phyloP scores from a whole-genome alignment of 2,329 filamentous ascomycete genomes.

The Aspergillus vadensis region DNA sequence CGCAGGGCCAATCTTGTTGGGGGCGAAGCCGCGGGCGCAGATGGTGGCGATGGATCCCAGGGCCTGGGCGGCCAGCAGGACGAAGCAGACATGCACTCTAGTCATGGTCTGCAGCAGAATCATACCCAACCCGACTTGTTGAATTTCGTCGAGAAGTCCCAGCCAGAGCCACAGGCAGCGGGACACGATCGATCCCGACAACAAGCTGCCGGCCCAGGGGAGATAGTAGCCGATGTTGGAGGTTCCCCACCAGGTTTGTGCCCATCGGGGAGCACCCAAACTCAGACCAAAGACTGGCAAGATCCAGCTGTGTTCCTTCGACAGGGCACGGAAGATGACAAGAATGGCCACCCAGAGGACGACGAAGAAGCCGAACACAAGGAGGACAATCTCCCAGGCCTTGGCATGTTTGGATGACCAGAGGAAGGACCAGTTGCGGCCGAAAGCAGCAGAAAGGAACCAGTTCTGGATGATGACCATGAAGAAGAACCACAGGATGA shows the following conservation, averaged over 20 bases:
- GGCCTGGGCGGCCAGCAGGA: neutral
- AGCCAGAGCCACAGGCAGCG: conserved; percentile 7
- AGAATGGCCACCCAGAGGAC: neutral
- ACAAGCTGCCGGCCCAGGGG: conserved; percentile 1
- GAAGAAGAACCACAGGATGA: conserved; percentile 9
- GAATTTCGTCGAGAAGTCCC: conserved; percentile 4
- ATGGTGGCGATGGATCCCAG: conserved; percentile 8
- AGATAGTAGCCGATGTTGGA: conserved; percentile 6
- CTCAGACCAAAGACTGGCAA: conserved; percentile 7
- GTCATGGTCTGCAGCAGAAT: conserved; percentile 9
- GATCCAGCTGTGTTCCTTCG: conserved; percentile 7
- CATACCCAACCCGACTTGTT: conserved; percentile 8
- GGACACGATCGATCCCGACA: neutral
- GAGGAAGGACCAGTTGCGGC: conserved; percentile 10
- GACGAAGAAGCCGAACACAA: neutral
- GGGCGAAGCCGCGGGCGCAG: conserved; percentile 3
- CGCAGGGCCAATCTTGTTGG: conserved; percentile 3
- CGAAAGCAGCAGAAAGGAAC: conserved; percentile 2
- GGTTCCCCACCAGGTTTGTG: conserved; percentile 8
- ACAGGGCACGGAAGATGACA: neutral
- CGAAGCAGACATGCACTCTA: conserved; percentile 6
- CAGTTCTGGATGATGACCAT: conserved; percentile 10
- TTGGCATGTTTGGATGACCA: conserved; percentile 6
- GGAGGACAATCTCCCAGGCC: neutral
- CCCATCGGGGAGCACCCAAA: conserved; percentile 1